Evolutionary conservation across 441 rosid species (phyloP).

Genomic region (Mallotus repandus): DNA sequence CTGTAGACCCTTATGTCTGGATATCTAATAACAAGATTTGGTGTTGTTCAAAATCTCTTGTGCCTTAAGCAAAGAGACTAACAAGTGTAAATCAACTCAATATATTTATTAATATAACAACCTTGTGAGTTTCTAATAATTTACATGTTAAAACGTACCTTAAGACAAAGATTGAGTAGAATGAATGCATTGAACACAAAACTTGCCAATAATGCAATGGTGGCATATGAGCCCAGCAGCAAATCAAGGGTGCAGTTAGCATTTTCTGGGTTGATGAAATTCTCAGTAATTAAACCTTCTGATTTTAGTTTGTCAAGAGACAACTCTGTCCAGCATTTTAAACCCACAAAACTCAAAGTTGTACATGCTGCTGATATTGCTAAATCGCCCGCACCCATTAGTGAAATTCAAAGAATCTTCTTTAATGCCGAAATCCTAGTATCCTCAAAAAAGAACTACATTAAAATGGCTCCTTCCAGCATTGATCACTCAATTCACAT

Average conservation of each 20-base stretch:
- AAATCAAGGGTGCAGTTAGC: constrained; percentile 57
- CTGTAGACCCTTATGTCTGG: too few relatives aligned
- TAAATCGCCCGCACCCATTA: constrained; percentile 73
- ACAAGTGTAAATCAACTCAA: neutral
- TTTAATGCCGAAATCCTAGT: constrained; percentile 36
- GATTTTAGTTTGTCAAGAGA: constrained; percentile 56
- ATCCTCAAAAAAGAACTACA: constrained; percentile 40
- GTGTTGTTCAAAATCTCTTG: neutral
- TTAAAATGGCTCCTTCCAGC: constrained; percentile 33
- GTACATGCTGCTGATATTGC: constrained; percentile 63
- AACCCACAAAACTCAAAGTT: constrained; percentile 66
- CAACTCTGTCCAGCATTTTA: constrained; percentile 71
- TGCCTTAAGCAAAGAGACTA: neutral
- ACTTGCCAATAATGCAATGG: constrained; percentile 62
- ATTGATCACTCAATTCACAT: neutral
- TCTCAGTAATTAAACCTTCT: constrained; percentile 54
- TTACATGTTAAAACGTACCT: constrained; percentile 44
- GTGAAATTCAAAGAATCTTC: constrained; percentile 29
- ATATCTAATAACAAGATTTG: neutral
- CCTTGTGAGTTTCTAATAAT: neutral
- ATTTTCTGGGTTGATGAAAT: constrained; percentile 43
- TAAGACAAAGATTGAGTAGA: constrained; percentile 76
- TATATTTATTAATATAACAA: neutral
- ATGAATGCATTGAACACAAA: constrained; percentile 73
- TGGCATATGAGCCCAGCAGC: constrained; percentile 62